Evolutionary conservation across 371 early-diverging fungal genomes (phyloP), one percentile per base, ranked within the genome.

Genomic region (Basidiobolus meristosporus): DNA sequence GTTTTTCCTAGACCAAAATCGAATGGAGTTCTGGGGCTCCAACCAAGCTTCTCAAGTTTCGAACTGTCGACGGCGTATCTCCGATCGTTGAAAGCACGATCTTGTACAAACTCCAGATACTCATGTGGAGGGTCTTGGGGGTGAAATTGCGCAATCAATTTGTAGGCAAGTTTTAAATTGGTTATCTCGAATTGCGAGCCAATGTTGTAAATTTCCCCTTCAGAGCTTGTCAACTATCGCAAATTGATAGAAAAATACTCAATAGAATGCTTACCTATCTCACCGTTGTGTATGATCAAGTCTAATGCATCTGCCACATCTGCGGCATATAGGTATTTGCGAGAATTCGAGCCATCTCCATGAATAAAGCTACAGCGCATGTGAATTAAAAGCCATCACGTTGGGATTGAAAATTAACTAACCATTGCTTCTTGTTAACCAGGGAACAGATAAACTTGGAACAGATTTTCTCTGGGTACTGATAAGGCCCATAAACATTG

Each of bases 401-500:
- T n/a, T 20, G 7, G 29, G 17, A 10, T 2, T 6, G 17, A 16
- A 31, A 17, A 38, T 30, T 30, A n/a, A 19, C 46, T 38, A 49
- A 69, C 72, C 71, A 75, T 51, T 73, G 71, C 12, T 59, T 58
- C 16, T 60, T 62, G 17, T 59, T 47, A 20, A 79, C 47, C n/a
- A 84, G 42, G 37, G 67, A 69, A 54, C 77, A 80, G 23, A 85
- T 74, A 49, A 88, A 85, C 53, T 85, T 88, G 1, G 86, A 82
- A 26, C 82, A 81, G 35, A 85, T 70, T 50, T 88, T 88, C 53
- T 88, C 89, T 1, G 89, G 89, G 42, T 78, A 88, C 50, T 85
- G 86, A 39, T 68, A 66, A 3, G 86, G 85, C 0, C 89, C 89
- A 48, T 79, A 88, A 9, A 88, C 71, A 48, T 88, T 88, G 52